phyloP scores from a whole-genome alignment of 768 basidiomycete genomes.

The Serendipita vermifera region DNA sequence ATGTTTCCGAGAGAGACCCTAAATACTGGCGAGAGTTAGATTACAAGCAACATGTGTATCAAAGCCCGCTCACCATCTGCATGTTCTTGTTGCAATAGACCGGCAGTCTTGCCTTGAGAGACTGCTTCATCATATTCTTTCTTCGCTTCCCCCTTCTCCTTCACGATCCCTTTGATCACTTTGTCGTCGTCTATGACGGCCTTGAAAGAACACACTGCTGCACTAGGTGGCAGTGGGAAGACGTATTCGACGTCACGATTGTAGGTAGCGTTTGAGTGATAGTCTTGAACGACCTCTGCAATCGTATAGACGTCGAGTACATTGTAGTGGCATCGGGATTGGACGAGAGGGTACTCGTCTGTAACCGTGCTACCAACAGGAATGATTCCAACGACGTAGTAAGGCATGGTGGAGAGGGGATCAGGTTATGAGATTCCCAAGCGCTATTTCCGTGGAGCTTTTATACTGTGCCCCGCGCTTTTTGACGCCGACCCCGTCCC shows the following conservation, averaged over 20 bases:
- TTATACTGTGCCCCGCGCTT: no score
- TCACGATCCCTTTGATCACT: slow-evolving; percentile 29
- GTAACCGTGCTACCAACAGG: neutral
- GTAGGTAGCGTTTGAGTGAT: neutral
- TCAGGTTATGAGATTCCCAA: no score
- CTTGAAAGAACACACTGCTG: slow-evolving; percentile 43
- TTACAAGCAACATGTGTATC: neutral
- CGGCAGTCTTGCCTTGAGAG: slow-evolving; percentile 13
- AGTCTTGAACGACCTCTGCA: slow-evolving; percentile 9
- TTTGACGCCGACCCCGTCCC: no score
- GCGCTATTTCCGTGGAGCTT: no score
- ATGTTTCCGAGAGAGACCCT: slow-evolving; percentile 11
- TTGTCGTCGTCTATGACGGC: slow-evolving; percentile 35
- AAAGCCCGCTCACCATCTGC: neutral
- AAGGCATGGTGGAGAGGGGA: neutral
- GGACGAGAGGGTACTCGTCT: slow-evolving; percentile 1
- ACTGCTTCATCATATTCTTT: slow-evolving; percentile 14
- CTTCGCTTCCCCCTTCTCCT: slow-evolving; percentile 15
- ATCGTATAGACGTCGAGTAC: neutral
- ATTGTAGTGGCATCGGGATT: neutral
- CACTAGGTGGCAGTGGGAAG: slow-evolving; percentile 45
- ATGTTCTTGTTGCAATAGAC: slow-evolving; percentile 13
- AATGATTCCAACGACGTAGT: slow-evolving; percentile 3
- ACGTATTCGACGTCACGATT: slow-evolving; percentile 28
- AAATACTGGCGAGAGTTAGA: neutral